phyloP scores from a whole-genome alignment of 768 basidiomycete species.

The Naganishia antarctica region DNA sequence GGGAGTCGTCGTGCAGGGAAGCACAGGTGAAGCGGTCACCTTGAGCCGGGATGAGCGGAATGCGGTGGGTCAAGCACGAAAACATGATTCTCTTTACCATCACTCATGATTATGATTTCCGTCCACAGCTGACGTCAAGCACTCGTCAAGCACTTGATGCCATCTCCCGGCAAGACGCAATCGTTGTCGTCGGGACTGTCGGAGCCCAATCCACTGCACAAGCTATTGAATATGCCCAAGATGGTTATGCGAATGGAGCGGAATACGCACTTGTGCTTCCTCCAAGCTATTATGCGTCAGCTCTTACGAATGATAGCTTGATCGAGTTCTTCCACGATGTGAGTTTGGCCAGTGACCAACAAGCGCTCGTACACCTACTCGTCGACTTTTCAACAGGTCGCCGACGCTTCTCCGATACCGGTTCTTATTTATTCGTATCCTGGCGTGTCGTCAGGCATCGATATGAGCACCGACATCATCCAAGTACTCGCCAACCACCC shows the following conservation, averaged over 20 bases:
- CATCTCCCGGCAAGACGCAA: constrained; percentile 27
- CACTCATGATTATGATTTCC: too few relatives aligned
- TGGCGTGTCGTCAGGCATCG: constrained; percentile 45
- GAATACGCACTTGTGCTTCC: constrained; percentile 32
- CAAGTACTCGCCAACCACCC: constrained; percentile 43
- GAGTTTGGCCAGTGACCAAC: constrained; percentile 16
- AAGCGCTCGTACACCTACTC: neutral
- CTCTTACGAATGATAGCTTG: constrained; percentile 37
- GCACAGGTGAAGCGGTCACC: constrained; percentile 45
- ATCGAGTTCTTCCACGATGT: constrained; percentile 41
- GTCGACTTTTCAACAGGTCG: constrained; percentile 33
- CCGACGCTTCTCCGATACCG: constrained; percentile 44
- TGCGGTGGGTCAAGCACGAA: constrained; percentile 33
- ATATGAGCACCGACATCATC: constrained; percentile 46
- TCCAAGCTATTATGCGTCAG: constrained; percentile 36
- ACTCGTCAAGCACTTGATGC: neutral
- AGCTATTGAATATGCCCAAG: constrained; percentile 28
- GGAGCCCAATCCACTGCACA: constrained; percentile 35
- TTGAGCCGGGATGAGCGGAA: constrained; percentile 41
- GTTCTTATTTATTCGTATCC: constrained; percentile 48
- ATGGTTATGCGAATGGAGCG: constrained; percentile 29
- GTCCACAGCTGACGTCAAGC: neutral
- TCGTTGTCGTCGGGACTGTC: constrained; percentile 39
- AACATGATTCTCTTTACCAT: too few relatives aligned
- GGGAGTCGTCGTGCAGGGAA: constrained; percentile 41